Percentiles rank a stretch among this genome's conserved stretches.
Conservation (phyloP, 805 yeast species). For the Spathaspora sp. region DNA sequence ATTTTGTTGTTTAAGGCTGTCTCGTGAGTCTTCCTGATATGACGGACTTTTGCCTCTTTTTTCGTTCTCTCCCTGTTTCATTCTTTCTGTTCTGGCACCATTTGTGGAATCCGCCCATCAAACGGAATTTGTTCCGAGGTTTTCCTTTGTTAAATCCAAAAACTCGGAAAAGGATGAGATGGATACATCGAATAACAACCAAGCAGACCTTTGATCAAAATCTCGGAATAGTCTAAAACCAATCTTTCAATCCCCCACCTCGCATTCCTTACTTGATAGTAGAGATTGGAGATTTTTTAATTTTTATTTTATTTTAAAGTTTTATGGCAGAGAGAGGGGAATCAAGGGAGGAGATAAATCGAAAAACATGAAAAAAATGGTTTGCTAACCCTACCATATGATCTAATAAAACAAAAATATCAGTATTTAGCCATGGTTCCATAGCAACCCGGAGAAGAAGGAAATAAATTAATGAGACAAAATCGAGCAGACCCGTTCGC, state of each 20-base stretch:
- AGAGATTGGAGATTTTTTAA: not conserved
- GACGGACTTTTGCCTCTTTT: not conserved
- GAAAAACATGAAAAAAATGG: too few relatives aligned
- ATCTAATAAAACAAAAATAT: too few relatives aligned
- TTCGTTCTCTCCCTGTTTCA: not conserved
- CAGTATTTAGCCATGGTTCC: not conserved
- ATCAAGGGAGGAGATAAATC: not conserved
- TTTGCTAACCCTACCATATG: too few relatives aligned
- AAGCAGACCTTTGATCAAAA: not conserved
- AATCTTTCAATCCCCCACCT: not conserved
- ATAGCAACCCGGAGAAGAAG: not conserved
- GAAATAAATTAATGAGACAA: not conserved
- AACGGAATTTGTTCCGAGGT: slow-evolving; percentile 3
- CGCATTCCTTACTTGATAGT: not conserved
- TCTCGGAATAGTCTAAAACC: not conserved
- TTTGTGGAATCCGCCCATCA: not conserved
- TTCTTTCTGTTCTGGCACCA: not conserved
- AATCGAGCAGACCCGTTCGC: not conserved
- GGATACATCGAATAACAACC: not conserved
- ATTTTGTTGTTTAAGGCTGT: not conserved
- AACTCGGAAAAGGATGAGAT: not conserved
- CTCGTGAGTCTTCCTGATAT: slow-evolving; percentile 4
- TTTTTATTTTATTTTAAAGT: not conserved
- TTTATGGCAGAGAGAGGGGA: not conserved
- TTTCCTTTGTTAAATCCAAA: not conserved